Evolutionary conservation across 306 rosid species (phyloP), one percentile per base, ranked within the genome.

Genomic region (Cucurbita moschata): DNA sequence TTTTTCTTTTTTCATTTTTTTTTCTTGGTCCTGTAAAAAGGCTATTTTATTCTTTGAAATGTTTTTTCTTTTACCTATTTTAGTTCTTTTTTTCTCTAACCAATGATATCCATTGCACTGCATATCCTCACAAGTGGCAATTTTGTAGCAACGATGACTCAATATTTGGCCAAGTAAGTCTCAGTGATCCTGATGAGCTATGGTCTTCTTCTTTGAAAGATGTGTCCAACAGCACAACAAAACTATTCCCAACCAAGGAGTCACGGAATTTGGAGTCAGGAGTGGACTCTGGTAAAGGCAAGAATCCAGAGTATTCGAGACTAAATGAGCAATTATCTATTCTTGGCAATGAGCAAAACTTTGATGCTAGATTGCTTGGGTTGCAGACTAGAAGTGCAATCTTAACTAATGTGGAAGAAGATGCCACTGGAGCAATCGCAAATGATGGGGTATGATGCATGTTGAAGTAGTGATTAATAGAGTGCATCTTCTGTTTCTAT

Each of bases 91-190:
- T 30, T 43, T 15, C 23, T 68, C 74, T 69, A 57, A 43, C 46
- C 81, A 62, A 52, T 62, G 63, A 83, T 74, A 77, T 69, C 74
- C 71, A 59, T 85, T 82, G 80, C 82, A 86, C 84, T 83, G 77
- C 78, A 70, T 85, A 84, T 82, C 82, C 89, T 87, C 89, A 90
- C 86, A 86, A 82, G 83, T 86, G 89, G 82, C 86, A 84, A 79
- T 88, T 87, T 85, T 91, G 85, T 92, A 95, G 97, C 87, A 84
- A 88, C 69, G 87, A 88, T 77, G 99, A 88, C 82, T 79, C 88
- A 68, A 63, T 91, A 54, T 95, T 86, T 87, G 87, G 92, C 74
- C 76, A 82, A 52, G 83, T 21, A 81, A 86, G 75, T 83, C 83
- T 89, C 74, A 89, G 83, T 79, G 85, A 84, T 76, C 71, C 82